Base-by-base conservation (phyloP, 768 basidiomycete species). In the Mycena latifolia region DNA sequence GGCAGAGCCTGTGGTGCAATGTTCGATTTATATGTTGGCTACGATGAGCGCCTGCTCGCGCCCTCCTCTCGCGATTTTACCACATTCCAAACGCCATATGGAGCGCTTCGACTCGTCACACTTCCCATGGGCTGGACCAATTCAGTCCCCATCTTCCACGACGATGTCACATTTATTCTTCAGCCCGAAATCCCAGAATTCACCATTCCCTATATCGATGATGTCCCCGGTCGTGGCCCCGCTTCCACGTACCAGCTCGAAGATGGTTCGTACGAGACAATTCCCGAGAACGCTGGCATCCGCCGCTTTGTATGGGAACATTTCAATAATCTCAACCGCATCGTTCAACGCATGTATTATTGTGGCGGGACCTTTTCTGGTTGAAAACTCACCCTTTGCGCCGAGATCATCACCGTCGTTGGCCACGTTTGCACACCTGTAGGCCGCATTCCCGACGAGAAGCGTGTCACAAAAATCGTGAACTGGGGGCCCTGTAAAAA, bases 251-350 rank as follows among this genome's bases (percentile, higher is more conserved):
- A 52, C 14, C 37, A 41, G 12, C 35, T 41, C 11, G 37, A 12
- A 2, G 39, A 52, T 17, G 50, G 37, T 12, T 22, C 47, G 1
- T 51, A 29, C 37, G 73, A 76, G 27, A 59, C 61, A 0, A 69
- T 77, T 12, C 66, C 74, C 20, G 69, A 69, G n/a, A 79, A 79
- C 57, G 68, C 71, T 6, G 64, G 71, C 8, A 77, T 79, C 22
- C 66, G 76, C 0, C 64, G 71, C 0, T 81, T 79, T 45, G 61
- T 80, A 6, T 81, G 78, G 77, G 78, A 81, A 64, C 80, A 83
- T 65, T 66, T 77, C 4, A 25, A 72, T 2, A 72, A 75, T 37
- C 56, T 81, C 24, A 78, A 83, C 56, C 68, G 78, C 4, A 67
- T 83, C 17, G 63, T 82, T 0, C 77, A 80, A 35, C 64, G 74